Evolutionary conservation across 768 basidiomycete species (phyloP).

Genomic region (Leccinum disarticulatum): DNA sequence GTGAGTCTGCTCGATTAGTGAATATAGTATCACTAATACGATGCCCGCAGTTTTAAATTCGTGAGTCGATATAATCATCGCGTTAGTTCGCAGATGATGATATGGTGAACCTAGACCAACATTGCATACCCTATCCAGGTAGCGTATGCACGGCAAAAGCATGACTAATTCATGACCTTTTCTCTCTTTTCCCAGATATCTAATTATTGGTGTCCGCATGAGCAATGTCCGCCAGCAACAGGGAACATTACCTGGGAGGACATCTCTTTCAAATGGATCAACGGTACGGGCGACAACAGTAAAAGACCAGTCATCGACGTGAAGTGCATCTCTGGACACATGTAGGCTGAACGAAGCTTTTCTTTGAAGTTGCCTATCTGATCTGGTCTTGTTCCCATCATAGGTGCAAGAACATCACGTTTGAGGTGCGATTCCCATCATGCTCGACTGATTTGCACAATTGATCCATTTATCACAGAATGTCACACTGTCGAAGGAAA

Average conservation of each 20-base stretch:
- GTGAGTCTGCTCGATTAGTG: too few species aligned
- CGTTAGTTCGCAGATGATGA: not conserved
- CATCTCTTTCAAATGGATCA: slow-evolving; percentile 8
- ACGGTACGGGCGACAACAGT: slow-evolving; percentile 7
- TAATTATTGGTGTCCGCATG: slow-evolving; percentile 10
- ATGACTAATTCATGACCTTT: not conserved
- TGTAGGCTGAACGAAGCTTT: not conserved
- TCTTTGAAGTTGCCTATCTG: not conserved
- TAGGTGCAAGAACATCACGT: slow-evolving; percentile 4
- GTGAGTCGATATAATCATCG: slow-evolving; percentile 1
- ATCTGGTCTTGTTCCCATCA: not conserved
- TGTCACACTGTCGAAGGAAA: slow-evolving; percentile 10
- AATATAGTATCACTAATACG: not conserved
- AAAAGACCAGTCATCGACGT: slow-evolving; percentile 2
- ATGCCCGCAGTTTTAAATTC: slow-evolving; percentile 7
- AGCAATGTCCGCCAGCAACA: not conserved
- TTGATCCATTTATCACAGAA: not conserved
- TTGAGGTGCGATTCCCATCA: slow-evolving; percentile 12
- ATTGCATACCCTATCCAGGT: slow-evolving; percentile 13
- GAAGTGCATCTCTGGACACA: not conserved
- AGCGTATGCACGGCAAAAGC: not conserved
- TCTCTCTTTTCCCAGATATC: not conserved
- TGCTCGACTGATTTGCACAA: not conserved
- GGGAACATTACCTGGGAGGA: slow-evolving; percentile 10
- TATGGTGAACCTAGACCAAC: not conserved